Evolutionary conservation across 768 basidiomycete species (phyloP).

Genomic region (Termitomyces sp.): DNA sequence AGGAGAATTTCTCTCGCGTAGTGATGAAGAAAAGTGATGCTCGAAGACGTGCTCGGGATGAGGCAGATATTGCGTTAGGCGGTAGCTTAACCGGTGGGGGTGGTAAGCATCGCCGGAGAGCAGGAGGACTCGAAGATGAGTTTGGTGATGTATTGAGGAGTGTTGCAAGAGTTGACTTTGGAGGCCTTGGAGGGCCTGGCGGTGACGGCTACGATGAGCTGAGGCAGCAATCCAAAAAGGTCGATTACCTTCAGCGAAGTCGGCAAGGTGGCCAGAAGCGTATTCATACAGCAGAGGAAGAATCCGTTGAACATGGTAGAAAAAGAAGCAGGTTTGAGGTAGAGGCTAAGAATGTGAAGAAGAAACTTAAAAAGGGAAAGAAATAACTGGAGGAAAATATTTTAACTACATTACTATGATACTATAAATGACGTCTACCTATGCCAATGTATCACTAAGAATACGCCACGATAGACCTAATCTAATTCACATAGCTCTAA

Average conservation of each 20-base stretch:
- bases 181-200: slow-evolving; percentile 25
- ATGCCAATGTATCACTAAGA: too few relatives aligned
- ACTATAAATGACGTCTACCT: too few relatives aligned
- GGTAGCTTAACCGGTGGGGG: slow-evolving; percentile 48
- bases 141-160: slow-evolving; percentile 76
- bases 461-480: too few relatives aligned
- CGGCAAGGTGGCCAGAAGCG: slow-evolving; percentile 31
- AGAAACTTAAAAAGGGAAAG: slow-evolving; percentile 23
- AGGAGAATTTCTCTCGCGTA: slow-evolving; percentile 89
- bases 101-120: slow-evolving; percentile 50
- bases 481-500: too few relatives aligned
- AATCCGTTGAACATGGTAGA: slow-evolving; percentile 22
- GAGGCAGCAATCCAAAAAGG: slow-evolving; percentile 63
- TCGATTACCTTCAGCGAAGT: slow-evolving; percentile 57
- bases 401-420: too few relatives aligned
- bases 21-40: slow-evolving; percentile 89
- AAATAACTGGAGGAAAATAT: background rate
- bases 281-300: slow-evolving; percentile 24
- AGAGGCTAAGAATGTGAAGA: slow-evolving; percentile 42
- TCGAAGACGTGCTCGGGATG: slow-evolving; percentile 68
- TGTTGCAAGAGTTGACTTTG: slow-evolving; percentile 41
- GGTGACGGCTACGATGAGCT: slow-evolving; percentile 84
- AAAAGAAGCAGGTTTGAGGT: slow-evolving; percentile 50
- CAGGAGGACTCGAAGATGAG: slow-evolving; percentile 78
- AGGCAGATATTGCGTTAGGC: slow-evolving; percentile 85